Percentiles rank a stretch among this genome's conserved stretches.
Evolutionary conservation across 495 filamentous ascomycete genomes (phyloP).

Genomic region (Tetracladium setigerum): DNA sequence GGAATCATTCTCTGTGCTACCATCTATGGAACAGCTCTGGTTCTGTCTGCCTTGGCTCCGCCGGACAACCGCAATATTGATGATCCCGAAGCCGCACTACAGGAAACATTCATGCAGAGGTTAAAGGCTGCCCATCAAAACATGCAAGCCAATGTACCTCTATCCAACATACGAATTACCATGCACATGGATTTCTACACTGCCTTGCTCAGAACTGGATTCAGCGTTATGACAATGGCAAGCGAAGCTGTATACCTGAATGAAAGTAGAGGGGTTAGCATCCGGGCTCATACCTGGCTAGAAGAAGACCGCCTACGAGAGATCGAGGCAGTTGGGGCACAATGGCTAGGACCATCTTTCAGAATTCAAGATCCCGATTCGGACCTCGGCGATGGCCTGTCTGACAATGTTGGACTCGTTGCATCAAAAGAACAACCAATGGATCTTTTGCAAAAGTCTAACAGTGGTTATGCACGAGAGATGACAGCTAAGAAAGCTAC

Average conservation of each 20-base stretch:
- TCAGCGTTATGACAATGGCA: slow-evolving; percentile 79
- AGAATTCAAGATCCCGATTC: slow-evolving; percentile 26
- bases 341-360: slow-evolving; percentile 38
- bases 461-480: slow-evolving; percentile 51
- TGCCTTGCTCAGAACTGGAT: slow-evolving; percentile 76
- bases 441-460: slow-evolving; percentile 20
- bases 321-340: slow-evolving; percentile 49
- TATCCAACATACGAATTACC: slow-evolving; percentile 69
- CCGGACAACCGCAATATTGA: slow-evolving; percentile 28
- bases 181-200: slow-evolving; percentile 94
- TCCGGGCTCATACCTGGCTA: slow-evolving; percentile 82
- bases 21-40: slow-evolving; percentile 71
- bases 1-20: slow-evolving; percentile 66
- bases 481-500: slow-evolving; percentile 20
- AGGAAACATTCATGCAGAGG: slow-evolving; percentile 42
- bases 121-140: slow-evolving; percentile 67
- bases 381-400: slow-evolving; percentile 28
- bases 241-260: slow-evolving; percentile 94
- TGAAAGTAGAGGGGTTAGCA: slow-evolving; percentile 68
- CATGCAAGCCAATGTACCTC: slow-evolving; percentile 82
- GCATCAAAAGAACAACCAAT: slow-evolving; percentile 25
- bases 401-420: slow-evolving; percentile 44
- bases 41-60: slow-evolving; percentile 66
- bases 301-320: slow-evolving; percentile 71
- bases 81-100: slow-evolving; percentile 21